These are phyloP conservation scores for Balansia obtecta DNA, from an alignment of 2,329 filamentous ascomycete genomes.

Conservation along the genomic window DNA sequence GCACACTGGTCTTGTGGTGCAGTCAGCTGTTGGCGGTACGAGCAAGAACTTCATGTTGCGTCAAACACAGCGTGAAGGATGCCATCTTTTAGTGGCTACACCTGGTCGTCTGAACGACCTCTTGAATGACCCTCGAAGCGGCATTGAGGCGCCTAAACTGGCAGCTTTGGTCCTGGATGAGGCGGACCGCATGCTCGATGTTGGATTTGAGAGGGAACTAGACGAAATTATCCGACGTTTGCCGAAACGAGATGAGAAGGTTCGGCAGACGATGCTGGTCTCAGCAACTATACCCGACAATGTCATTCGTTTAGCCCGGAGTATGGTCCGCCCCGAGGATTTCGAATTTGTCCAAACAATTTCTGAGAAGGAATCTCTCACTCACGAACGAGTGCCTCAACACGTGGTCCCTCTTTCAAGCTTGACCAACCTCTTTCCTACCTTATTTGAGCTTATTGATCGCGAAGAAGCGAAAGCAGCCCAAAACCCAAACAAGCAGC, in stretches of 20 bases:
- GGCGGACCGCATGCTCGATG: slow-evolving; percentile 96
- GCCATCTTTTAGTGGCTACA: slow-evolving; percentile 81
- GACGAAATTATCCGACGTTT: slow-evolving; percentile 47
- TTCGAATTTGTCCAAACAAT: slow-evolving; percentile 93
- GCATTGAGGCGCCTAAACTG: slow-evolving; percentile 65
- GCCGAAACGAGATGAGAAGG: slow-evolving; percentile 47
- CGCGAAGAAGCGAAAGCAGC: slow-evolving; percentile 38
- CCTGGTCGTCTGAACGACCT: slow-evolving; percentile 81
- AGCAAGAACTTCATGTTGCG: slow-evolving; percentile 57
- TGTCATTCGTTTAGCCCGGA: slow-evolving; percentile 67
- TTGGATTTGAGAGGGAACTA: slow-evolving; percentile 64
- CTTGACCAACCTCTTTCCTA: slow-evolving; percentile 65
- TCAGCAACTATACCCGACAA: slow-evolving; percentile 83
- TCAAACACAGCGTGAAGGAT: slow-evolving; percentile 60
- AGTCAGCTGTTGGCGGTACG: slow-evolving; percentile 85
- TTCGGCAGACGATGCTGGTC: slow-evolving; percentile 86
- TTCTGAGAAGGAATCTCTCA: slow-evolving; percentile 65
- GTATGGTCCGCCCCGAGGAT: slow-evolving; percentile 62
- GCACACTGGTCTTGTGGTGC: slow-evolving; percentile 53
- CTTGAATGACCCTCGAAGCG: slow-evolving; percentile 49
- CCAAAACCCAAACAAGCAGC: slow-evolving; percentile 29
- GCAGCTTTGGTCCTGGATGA: slow-evolving; percentile 92
- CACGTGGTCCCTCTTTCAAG: slow-evolving; percentile 53
- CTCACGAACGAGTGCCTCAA: slow-evolving; percentile 77
- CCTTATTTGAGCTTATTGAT: slow-evolving; percentile 63